Evolutionary conservation across 495 filamentous ascomycete genomes (phyloP).

Genomic region (Acidiella bohemica): DNA sequence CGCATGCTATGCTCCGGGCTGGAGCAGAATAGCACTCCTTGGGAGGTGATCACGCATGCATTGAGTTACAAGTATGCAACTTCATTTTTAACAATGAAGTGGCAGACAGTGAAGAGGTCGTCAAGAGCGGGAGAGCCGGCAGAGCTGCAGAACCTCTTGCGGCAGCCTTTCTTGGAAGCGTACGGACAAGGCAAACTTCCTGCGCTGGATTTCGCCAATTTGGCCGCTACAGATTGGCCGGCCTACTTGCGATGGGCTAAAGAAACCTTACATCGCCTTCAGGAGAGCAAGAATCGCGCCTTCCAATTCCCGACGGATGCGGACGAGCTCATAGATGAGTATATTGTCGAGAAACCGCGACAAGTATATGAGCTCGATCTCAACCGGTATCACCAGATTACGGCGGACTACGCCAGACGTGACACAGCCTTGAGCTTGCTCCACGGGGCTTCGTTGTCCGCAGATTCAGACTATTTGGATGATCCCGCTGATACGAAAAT

Average conservation of each 20-base stretch:
- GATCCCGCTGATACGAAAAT: constrained; percentile 16
- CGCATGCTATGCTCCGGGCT: constrained; percentile 61
- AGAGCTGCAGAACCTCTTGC: constrained; percentile 63
- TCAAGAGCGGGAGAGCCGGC: constrained; percentile 40
- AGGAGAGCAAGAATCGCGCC: neutral
- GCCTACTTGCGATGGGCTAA: constrained; percentile 59
- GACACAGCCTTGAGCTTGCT: neutral
- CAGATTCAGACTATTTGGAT: constrained; percentile 11
- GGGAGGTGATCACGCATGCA: constrained; percentile 45
- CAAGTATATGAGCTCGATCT: neutral
- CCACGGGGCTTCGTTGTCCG: neutral
- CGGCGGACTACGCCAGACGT: neutral
- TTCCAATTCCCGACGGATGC: neutral
- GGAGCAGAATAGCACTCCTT: constrained; percentile 50
- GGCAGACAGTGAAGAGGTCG: constrained; percentile 29
- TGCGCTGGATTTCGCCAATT: constrained; percentile 54
- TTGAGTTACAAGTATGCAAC: constrained; percentile 11
- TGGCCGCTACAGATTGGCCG: constrained; percentile 65
- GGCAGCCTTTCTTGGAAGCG: constrained; percentile 57
- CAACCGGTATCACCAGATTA: neutral
- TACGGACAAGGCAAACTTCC: constrained; percentile 59
- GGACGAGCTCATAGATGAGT: neutral
- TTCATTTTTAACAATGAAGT: neutral
- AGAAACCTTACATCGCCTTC: no score
- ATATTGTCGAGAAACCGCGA: neutral